phyloP scores from a whole-genome alignment of 352 stramenopile genomes.

The Paralagenidium karlingii region DNA sequence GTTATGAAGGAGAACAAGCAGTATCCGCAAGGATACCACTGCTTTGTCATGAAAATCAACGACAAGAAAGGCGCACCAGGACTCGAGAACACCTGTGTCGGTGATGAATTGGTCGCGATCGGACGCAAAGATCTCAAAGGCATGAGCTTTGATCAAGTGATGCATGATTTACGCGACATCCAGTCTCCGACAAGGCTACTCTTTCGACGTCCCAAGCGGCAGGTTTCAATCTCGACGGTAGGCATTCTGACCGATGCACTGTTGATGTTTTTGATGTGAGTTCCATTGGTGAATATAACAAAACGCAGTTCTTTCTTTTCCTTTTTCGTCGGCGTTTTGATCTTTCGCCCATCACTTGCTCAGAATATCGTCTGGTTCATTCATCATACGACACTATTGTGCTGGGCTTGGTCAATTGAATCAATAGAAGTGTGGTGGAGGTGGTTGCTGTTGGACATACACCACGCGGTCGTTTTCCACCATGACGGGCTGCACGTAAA shows the following conservation, averaged over 20 bases:
- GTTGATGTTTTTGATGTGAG: conserved; percentile 58
- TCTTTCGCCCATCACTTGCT: too few species aligned
- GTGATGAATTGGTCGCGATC: conserved; percentile 65
- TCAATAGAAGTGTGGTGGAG: too few species aligned
- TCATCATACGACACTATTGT: too few species aligned
- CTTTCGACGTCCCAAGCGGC: conserved; percentile 42
- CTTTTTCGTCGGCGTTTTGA: too few species aligned
- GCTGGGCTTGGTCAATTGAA: too few species aligned
- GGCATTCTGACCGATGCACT: conserved; percentile 42
- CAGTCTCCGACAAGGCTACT: conserved; percentile 30
- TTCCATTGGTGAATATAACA: too few species aligned
- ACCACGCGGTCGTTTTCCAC: too few species aligned
- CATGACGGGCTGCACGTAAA: too few species aligned
- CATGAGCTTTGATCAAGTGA: conserved; percentile 44
- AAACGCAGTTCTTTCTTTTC: too few species aligned
- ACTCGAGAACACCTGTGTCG: conserved; percentile 24
- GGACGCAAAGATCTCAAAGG: conserved; percentile 47
- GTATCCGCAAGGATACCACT: conserved; percentile 48
- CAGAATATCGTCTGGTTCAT: too few species aligned
- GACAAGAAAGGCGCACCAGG: conserved; percentile 25
- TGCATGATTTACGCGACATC: conserved; percentile 26
- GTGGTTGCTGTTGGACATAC: too few species aligned
- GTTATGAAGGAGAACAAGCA: conserved; percentile 5
- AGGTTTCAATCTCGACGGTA: conserved; percentile 9
- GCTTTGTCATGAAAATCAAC: conserved; percentile 39